Evolutionary conservation across 108 stramenopile species (phyloP).

Genomic region (Parietichytrium sp.): DNA sequence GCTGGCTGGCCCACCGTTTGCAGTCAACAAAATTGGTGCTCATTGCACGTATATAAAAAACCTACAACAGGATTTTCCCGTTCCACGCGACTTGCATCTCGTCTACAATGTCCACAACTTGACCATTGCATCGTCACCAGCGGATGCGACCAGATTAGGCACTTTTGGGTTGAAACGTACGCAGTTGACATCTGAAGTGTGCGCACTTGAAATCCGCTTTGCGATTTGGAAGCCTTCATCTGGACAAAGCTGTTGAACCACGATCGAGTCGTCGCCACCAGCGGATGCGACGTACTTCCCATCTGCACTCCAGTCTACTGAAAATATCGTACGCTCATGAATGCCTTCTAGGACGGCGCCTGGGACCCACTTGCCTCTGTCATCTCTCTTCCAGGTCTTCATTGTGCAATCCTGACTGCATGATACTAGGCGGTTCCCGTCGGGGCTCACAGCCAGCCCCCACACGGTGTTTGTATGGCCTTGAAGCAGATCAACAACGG

Average conservation of each 20-base stretch:
- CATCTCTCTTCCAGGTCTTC: conserved; percentile 49
- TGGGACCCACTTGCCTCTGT: conserved; percentile 32
- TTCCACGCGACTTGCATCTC: no score
- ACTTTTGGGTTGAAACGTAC: conserved; percentile 87
- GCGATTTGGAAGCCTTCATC: neutral
- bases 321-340: neutral
- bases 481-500: conserved; percentile 72
- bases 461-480: conserved; percentile 82
- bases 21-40: no score
- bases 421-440: conserved; percentile 47
- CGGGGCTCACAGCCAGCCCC: conserved; percentile 73
- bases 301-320: conserved; percentile 73
- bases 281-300: conserved; percentile 65
- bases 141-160: conserved; percentile 70
- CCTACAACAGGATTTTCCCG: no score
- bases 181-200: conserved; percentile 89
- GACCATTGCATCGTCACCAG: conserved; percentile 85
- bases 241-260: neutral
- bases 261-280: conserved; percentile 79
- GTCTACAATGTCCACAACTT: conserved; percentile 75
- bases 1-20: no score
- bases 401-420: conserved; percentile 52
- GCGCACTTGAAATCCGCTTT: conserved; percentile 49
- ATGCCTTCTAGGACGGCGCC: conserved; percentile 32
- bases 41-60: no score